Base-by-base conservation (phyloP, 2,329 filamentous ascomycete species). In the Calonectria fujianensis region DNA sequence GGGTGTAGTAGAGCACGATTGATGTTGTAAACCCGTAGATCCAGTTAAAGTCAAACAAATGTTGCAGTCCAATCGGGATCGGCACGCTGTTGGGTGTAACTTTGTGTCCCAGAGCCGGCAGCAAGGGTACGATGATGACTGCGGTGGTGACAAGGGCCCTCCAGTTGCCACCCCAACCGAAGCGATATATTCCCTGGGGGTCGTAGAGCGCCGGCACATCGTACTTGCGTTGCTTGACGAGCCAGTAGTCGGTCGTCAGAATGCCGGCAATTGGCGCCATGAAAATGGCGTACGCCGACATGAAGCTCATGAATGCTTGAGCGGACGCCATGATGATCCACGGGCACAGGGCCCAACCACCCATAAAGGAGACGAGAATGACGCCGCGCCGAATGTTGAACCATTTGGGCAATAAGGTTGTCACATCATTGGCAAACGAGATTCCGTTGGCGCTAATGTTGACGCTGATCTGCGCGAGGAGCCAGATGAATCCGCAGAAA, bases 201-300 rank as follows among this genome's bases (percentile, higher is more conserved):
- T 85, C 79, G 79, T 88, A 88, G 45, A 88, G 79, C 16, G 84
- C 85, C 1, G 84, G 85, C 37, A 88, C 82, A 74, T 88, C 85
- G 73, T 85, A 82, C 37, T 83, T 81, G 41, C 82, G 78, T 50
- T 81, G 79, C 74, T 87, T 85, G 74, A 85, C 77, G 37, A 85
- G 71, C 83, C 82, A 85, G 75, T 82, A 88, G 74, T 88, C 86
- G 41, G 82, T 80, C n/a, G 82, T 81, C 48, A 88, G 82, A 61
- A 87, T 84, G 50, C 84, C 86, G 8, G 86, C 82, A 41, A 88
- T 85, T 16, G 87, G 86, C 0, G 82, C 84, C 75, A 86, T 81
- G 77, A 86, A 85, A 51, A 85, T 78, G 9, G 81, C 81, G 45
- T 84, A 83, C 29, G 79, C 82, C 31, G 77, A 76, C 81, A 84